These are phyloP conservation scores for Penicillium verrucosum DNA, from an alignment of 2,329 filamentous ascomycete species.

Conservation along the genomic window DNA sequence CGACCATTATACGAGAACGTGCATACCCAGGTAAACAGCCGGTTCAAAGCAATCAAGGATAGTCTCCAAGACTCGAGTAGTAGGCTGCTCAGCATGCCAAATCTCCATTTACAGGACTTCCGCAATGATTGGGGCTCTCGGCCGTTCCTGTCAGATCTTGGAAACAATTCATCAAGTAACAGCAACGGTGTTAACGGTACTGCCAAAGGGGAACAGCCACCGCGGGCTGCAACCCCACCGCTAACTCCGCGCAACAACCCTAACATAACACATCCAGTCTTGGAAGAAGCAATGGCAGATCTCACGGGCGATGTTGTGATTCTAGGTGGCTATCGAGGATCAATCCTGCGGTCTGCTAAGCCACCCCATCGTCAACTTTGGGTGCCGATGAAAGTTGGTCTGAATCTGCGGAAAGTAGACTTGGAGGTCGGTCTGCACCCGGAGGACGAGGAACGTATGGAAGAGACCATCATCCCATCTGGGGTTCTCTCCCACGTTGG, in stretches of 20 bases:
- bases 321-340: slow-evolving; percentile 86
- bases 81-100: slow-evolving; percentile 54
- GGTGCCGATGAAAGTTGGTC: slow-evolving; percentile 88
- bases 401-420: slow-evolving; percentile 89
- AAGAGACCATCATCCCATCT: slow-evolving; percentile 75
- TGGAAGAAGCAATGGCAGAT: slow-evolving; percentile 61
- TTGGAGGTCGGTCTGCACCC: slow-evolving; percentile 78
- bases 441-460: slow-evolving; percentile 80
- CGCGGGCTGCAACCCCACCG: slow-evolving; percentile 9
- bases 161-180: slow-evolving; percentile 15
- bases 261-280: slow-evolving; percentile 43
- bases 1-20: slow-evolving; percentile 77
- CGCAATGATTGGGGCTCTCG: slow-evolving; percentile 36
- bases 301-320: slow-evolving; percentile 83
- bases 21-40: slow-evolving; percentile 79
- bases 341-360: slow-evolving; percentile 78
- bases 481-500: slow-evolving; percentile 92
- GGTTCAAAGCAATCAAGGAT: slow-evolving; percentile 86
- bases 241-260: slow-evolving; percentile 24
- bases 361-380: slow-evolving; percentile 82
- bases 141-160: slow-evolving; percentile 32
- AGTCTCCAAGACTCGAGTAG: slow-evolving; percentile 80
- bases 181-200: slow-evolving; percentile 13
- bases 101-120: slow-evolving; percentile 41
- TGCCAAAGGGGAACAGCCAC: slow-evolving; percentile 1